These are phyloP conservation scores for Amauroascus verrucosus DNA, from an alignment of 2,329 filamentous ascomycete species.

Conservation along the genomic window DNA sequence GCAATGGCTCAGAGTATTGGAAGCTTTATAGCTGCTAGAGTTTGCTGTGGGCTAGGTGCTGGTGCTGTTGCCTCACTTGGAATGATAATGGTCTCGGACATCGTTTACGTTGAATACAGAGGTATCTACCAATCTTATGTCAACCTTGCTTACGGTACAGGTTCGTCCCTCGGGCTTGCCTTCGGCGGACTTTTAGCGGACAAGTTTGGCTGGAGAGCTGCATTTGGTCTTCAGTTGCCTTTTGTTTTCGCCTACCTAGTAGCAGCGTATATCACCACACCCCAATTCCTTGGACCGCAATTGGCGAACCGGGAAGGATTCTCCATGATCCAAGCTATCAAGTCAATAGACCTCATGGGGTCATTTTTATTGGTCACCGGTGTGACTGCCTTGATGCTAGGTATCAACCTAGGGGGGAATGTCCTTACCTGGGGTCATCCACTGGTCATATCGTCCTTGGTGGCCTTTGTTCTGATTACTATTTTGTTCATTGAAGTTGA, in stretches of 20 bases:
- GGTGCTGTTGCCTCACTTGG: conserved; percentile 59
- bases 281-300: conserved; percentile 38
- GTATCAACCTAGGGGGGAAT: conserved; percentile 45
- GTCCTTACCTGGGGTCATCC: conserved; percentile 43
- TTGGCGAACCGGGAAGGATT: conserved; percentile 33
- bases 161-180: conserved; percentile 31
- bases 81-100: conserved; percentile 53
- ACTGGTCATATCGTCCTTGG: conserved; percentile 40
- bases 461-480: conserved; percentile 31
- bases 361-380: conserved; percentile 39
- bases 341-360: conserved; percentile 42
- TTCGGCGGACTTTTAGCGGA: conserved; percentile 34
- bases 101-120: conserved; percentile 60
- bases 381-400: conserved; percentile 42
- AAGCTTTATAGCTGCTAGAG: conserved; percentile 60
- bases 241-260: conserved; percentile 31
- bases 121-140: conserved; percentile 36
- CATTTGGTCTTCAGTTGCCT: conserved; percentile 43
- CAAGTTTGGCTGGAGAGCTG: conserved; percentile 33
- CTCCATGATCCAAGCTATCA: conserved; percentile 35
- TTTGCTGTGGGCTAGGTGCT: conserved; percentile 61
- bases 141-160: conserved; percentile 31
- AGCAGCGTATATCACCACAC: conserved; percentile 29
- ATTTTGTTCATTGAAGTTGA: conserved; percentile 35
- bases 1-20: conserved; percentile 57